Conservation (phyloP, 768 basidiomycete genomes). For the Gautieria morchelliformis region DNA sequence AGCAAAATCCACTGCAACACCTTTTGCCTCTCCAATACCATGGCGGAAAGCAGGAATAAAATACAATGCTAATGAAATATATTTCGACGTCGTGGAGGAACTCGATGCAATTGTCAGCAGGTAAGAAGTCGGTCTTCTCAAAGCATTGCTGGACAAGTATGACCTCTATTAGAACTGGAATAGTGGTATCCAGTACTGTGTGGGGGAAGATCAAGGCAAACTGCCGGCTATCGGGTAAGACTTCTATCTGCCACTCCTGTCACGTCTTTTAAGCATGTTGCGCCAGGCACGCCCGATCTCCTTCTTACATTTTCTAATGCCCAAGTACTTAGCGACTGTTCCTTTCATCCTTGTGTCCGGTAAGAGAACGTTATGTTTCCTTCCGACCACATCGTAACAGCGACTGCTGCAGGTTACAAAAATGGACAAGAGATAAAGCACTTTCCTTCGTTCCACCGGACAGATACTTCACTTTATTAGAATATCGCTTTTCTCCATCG, state of each 20-base stretch:
- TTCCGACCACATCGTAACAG: neutral
- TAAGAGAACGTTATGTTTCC: slow-evolving; percentile 25
- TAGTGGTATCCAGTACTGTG: slow-evolving; percentile 11
- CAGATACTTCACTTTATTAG: slow-evolving; percentile 74
- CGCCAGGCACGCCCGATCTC: slow-evolving; percentile 80
- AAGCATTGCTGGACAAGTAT: neutral
- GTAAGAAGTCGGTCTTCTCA: slow-evolving; percentile 30
- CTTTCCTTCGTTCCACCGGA: slow-evolving; percentile 94
- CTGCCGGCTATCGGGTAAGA: slow-evolving; percentile 19
- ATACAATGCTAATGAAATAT: slow-evolving; percentile 85
- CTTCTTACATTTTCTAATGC: slow-evolving; percentile 69
- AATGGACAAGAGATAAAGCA: slow-evolving; percentile 65
- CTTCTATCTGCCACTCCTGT: neutral
- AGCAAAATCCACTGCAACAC: slow-evolving; percentile 28
- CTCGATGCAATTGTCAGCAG: slow-evolving; percentile 70
- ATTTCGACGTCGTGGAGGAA: slow-evolving; percentile 84
- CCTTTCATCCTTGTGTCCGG: slow-evolving; percentile 93
- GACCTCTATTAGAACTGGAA: slow-evolving; percentile 11
- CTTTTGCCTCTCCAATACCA: slow-evolving; percentile 84
- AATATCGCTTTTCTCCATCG: slow-evolving; percentile 61
- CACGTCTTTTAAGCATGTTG: slow-evolving; percentile 5
- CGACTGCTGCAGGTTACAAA: slow-evolving; percentile 46
- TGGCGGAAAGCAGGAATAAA: slow-evolving; percentile 83
- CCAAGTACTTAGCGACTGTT: slow-evolving; percentile 61
- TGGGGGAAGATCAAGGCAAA: slow-evolving; percentile 16